These are phyloP conservation scores for Aspergillus fijiensis DNA, from an alignment of 2,329 filamentous ascomycete species.

Conservation along the genomic window DNA sequence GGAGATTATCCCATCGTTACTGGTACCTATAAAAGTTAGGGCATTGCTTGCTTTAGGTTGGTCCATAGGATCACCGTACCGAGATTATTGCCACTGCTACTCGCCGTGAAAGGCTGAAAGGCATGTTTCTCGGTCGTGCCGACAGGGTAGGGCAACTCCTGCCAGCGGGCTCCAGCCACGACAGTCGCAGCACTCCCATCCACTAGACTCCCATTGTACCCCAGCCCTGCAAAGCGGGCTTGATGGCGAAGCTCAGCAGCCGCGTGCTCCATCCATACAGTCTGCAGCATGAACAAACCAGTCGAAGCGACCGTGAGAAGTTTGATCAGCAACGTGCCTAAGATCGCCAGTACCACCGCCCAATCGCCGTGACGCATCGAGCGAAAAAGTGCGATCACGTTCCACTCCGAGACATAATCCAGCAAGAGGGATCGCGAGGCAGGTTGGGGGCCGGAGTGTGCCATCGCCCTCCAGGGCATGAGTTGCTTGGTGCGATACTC, in stretches of 20 bases:
- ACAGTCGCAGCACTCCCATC: too few relatives aligned
- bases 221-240: constrained; percentile 1
- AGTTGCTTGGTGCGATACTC: constrained; percentile 15
- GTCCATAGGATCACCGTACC: too few relatives aligned
- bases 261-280: neutral
- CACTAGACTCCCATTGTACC: neutral
- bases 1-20: too few relatives aligned
- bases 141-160: neutral
- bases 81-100: neutral
- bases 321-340: constrained; percentile 9
- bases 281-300: constrained; percentile 11
- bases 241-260: neutral
- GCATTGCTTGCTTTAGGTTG: too few relatives aligned
- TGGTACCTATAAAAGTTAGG: neutral
- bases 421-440: constrained; percentile 8
- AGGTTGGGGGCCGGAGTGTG: neutral
- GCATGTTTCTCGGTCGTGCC: constrained; percentile 14
- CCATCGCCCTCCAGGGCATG: constrained; percentile 12
- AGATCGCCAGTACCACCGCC: constrained; percentile 2
- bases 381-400: constrained; percentile 4
- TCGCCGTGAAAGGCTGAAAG: constrained; percentile 9
- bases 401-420: constrained; percentile 15
- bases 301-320: constrained; percentile 13
- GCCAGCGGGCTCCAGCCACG: neutral
- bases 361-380: neutral